These are phyloP conservation scores for Cyclotella cryptica DNA, from an alignment of 108 stramenopile genomes.

Conservation along the genomic window DNA sequence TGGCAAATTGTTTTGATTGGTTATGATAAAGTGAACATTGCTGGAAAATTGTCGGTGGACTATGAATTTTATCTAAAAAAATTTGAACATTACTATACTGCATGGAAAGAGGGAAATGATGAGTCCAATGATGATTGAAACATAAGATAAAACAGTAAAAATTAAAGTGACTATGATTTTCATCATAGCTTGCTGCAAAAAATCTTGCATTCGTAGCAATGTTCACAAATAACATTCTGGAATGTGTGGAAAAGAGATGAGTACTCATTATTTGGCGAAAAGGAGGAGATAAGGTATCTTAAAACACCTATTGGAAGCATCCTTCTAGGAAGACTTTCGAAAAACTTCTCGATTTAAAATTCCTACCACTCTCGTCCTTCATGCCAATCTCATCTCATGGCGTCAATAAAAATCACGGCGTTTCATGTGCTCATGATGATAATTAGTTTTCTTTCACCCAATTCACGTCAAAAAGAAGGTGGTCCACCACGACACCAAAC, in stretches of 20 bases:
- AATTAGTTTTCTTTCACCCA: neutral
- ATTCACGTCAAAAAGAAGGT: too few relatives aligned
- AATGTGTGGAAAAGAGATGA: neutral
- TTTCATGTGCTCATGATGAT: neutral
- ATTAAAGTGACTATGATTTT: too few relatives aligned
- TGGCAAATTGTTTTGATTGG: too few relatives aligned
- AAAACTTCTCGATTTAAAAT: neutral
- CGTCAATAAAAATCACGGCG: neutral
- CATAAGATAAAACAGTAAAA: too few relatives aligned
- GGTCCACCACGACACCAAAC: too few relatives aligned
- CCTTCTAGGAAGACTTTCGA: neutral
- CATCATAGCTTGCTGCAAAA: too few relatives aligned
- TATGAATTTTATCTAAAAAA: neutral
- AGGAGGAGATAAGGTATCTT: neutral
- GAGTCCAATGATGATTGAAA: too few relatives aligned
- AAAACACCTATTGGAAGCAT: neutral
- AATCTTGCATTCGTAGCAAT: too few relatives aligned
- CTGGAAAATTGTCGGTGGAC: neutral
- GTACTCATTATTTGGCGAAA: neutral
- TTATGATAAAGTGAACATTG: too few relatives aligned
- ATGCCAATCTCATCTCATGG: neutral
- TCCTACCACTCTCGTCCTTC: neutral
- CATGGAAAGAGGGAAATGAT: too few relatives aligned
- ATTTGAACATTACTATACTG: neutral
- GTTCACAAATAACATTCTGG: too few relatives aligned